Evolutionary conservation across 2,329 filamentous ascomycete species (phyloP).

Genomic region (Chrysosphaeria jannelii): DNA sequence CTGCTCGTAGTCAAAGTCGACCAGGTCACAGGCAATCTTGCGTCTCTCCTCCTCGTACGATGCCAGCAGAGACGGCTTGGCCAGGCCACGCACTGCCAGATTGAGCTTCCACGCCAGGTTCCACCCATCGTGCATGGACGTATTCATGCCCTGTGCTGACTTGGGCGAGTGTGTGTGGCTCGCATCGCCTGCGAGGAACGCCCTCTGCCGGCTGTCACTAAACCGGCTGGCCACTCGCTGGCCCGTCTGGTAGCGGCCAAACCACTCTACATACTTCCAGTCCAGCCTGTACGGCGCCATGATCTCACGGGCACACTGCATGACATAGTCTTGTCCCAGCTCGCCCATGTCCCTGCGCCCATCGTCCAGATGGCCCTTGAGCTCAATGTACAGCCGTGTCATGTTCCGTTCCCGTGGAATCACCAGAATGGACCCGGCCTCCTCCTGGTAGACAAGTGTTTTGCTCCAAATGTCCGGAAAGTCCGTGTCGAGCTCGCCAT

Average conservation of each 20-base stretch:
- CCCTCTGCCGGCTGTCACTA: slow-evolving; percentile 24
- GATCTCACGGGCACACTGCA: slow-evolving; percentile 27
- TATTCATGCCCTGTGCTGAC: slow-evolving; percentile 32
- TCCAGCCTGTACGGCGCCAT: slow-evolving; percentile 24
- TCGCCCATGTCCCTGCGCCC: slow-evolving; percentile 6
- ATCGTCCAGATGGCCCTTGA: slow-evolving; percentile 11
- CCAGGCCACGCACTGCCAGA: slow-evolving; percentile 22
- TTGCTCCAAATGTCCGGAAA: slow-evolving; percentile 54
- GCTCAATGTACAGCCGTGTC: slow-evolving; percentile 31
- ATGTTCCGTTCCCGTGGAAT: slow-evolving; percentile 44
- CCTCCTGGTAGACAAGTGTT: slow-evolving; percentile 34
- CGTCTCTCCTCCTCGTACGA: slow-evolving; percentile 33
- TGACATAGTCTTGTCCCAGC: slow-evolving; percentile 30
- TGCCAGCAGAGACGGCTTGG: slow-evolving; percentile 20
- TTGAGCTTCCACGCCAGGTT: slow-evolving; percentile 31
- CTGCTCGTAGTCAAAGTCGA: slow-evolving; percentile 22
- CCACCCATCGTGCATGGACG: slow-evolving; percentile 29
- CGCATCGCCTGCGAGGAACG: slow-evolving; percentile 32
- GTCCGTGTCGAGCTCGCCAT: slow-evolving; percentile 38
- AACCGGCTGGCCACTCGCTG: slow-evolving; percentile 43
- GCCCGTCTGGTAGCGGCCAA: slow-evolving; percentile 40
- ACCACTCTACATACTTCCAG: slow-evolving; percentile 35
- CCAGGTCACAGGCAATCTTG: slow-evolving; percentile 26
- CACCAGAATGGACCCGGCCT: slow-evolving; percentile 39
- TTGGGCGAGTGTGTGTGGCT: slow-evolving; percentile 38